Conservation (phyloP, 108 stramenopile genomes). For the Cyclostephanos invisitatus region DNA sequence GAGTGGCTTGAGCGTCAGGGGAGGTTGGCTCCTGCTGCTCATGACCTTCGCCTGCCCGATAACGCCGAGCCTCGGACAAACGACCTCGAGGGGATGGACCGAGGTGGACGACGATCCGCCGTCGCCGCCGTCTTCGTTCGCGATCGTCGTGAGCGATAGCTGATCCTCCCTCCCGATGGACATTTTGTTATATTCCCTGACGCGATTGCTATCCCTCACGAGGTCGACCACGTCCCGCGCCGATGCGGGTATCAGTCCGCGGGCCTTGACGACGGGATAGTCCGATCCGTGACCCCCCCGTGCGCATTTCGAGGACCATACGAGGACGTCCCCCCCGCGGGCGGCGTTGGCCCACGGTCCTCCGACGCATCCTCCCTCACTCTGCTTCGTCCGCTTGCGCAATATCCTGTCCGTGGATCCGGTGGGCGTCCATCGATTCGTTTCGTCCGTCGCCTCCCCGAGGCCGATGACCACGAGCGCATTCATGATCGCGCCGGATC, state of each 20-base stretch:
- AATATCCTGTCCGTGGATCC: conserved; percentile 47
- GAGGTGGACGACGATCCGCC: conserved; percentile 30
- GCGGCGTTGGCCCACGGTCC: conserved; percentile 44
- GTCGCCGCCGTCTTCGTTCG: no score
- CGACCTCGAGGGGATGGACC: conserved; percentile 14
- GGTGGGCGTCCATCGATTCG: conserved; percentile 53
- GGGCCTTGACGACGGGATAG: conserved; percentile 63
- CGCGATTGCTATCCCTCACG: conserved; percentile 55
- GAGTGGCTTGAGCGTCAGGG: conserved; percentile 51
- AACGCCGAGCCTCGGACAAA: conserved; percentile 32
- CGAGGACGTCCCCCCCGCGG: conserved; percentile 31
- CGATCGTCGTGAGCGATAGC: conserved; percentile 36
- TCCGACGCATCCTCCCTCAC: not conserved
- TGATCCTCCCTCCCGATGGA: conserved; percentile 62
- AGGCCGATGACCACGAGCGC: conserved; percentile 47
- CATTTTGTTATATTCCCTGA: conserved; percentile 68
- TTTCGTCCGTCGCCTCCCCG: conserved; percentile 55
- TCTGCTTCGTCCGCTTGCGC: conserved; percentile 24
- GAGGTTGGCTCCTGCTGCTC: conserved; percentile 50
- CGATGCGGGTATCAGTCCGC: conserved; percentile 54
- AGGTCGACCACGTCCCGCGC: conserved; percentile 52
- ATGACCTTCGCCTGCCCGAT: conserved; percentile 62
- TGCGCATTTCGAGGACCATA: conserved; percentile 42
- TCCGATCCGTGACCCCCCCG: conserved; percentile 48
- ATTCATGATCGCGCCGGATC: conserved; percentile 30